Base-by-base conservation (phyloP, 257 asterid genomes). In the Galeopsis tetrahit region DNA sequence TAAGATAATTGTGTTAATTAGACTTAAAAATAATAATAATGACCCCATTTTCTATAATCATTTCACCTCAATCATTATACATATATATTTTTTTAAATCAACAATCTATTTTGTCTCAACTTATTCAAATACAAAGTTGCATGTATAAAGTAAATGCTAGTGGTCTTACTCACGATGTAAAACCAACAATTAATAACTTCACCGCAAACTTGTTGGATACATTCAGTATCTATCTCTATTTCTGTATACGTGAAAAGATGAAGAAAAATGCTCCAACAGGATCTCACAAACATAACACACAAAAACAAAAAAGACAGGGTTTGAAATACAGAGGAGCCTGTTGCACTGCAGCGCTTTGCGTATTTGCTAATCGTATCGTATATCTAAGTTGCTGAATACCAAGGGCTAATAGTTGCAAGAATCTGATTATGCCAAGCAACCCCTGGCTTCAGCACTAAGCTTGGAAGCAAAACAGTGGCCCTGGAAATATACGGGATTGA, bases 391-490 rank as follows among this genome's bases (percentile, higher is more conserved):
- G 57, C 49, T 65, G 21, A 51, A 70, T 76, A 84, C 80, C 88
- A 74, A 84, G 68, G 75, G 76, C 68, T 80, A 70, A 61, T 74
- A 4, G 62, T 66, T 53, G 75, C 60, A 75, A n/a, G 63, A 21
- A 79, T 74, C 73, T 79, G 76, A 64, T 77, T 73, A 71, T 76
- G 77, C 70, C 83, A 82, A 81, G 83, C 80, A 79, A 80, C 75
- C 78, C 82, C 78, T 72, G 69, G 70, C 75, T 80, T 69, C 86
- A 80, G 63, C 92, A 79, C 66, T 75, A 70, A 78, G 76, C 88
- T 72, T 76, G 84, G 88, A 83, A 86, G 91, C 89, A 88, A 82
- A 82, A 76, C 63, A 36, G 78, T 79, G 63, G 82, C 88, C 92
- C 97, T 84, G 88, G 88, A 78, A 85, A 83, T 76, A 78, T 83